A percentile compares a stretch with the other conserved stretches of the same genome.
Conservation (phyloP, 805 yeast genomes). For the Pichia scutulata region DNA sequence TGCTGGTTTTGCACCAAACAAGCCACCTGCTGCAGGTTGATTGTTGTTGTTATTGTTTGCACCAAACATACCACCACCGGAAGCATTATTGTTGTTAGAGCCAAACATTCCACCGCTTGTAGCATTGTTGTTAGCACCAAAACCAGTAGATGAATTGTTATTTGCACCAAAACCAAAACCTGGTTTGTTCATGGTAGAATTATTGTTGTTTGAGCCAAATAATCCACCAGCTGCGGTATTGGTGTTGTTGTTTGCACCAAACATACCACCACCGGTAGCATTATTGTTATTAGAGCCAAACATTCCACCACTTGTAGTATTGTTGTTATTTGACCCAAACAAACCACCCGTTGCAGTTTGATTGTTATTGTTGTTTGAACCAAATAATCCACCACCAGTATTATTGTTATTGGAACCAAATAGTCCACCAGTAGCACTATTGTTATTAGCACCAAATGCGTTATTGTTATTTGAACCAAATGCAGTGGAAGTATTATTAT, state of each 20-base stretch:
- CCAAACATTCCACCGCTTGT: conserved; percentile 26
- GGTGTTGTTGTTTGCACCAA: conserved; percentile 25
- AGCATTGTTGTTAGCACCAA: conserved; percentile 18
- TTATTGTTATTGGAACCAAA: conserved; percentile 17
- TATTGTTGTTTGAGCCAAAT: conserved; percentile 8
- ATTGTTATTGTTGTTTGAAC: conserved; percentile 17
- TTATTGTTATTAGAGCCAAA: conserved; percentile 14
- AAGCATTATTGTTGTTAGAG: conserved; percentile 13
- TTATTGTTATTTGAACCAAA: conserved; percentile 23
- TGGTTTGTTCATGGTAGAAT: background rate
- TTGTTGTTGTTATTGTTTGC: conserved; percentile 17
- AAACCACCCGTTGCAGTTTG: conserved; percentile 12
- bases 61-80: conserved; percentile 28
- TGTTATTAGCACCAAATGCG: conserved; percentile 34
- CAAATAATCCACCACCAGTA: conserved; percentile 15
- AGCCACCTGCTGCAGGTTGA: conserved; percentile 15
- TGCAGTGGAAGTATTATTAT: conserved; percentile 15
- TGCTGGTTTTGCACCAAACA: conserved; percentile 29
- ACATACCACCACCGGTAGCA: conserved; percentile 21
- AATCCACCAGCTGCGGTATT: conserved; percentile 11
- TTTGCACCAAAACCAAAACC: conserved; percentile 16
- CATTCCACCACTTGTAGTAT: conserved; percentile 16
- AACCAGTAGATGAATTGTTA: conserved; percentile 18
- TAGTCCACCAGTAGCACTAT: conserved; percentile 16
- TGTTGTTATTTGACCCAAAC: conserved; percentile 4